Evolutionary conservation across 441 rosid genomes (phyloP), one percentile per base, ranked within the genome.

Genomic region (Eruca vesicaria): DNA sequence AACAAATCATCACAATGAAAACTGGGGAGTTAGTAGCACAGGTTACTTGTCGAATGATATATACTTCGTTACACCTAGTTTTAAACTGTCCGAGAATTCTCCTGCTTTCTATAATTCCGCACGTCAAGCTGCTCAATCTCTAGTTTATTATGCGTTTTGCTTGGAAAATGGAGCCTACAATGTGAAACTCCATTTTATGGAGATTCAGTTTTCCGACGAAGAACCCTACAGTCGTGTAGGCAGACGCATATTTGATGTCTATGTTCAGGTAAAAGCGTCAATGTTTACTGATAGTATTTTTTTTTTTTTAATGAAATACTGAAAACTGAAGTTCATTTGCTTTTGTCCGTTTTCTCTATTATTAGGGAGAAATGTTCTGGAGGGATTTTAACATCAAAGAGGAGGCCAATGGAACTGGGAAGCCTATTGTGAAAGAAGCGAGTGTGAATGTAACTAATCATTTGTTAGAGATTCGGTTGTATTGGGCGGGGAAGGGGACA

Each of bases 1-100:
- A 31, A 84, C 90, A 52, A 79, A 71, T 64, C 78, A 38, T 48
- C 78, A 72, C 9, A 14, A 70, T 8, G 7, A 61, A 41, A 70
- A 66, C 3, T 50, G 81, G 75, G 90, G 93, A 92, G 82, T 93
- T 41, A 88, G 93, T 59, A 92, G 90, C 80, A 86, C 90, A 0
- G 94, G 97, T 18, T 48, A 18, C 79, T 28, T 58, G 18, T 1
- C 63, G 1, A 58, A 26, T 2, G 63, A 58, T n/a, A n/a, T 0
- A 72, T 70, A 71, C 68, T 4, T 76, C 77, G 2, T 77, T 88
- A 77, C 71, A 87, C 88, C 68, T 75, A 73, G 5, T 80, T 81
- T 19, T 85, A 75, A 15, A 36, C 57, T 1, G 63, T 43, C 28
- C 0, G 63, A 61, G 82, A 72, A 75, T 21, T 60, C 1, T 26